phyloP scores from a whole-genome alignment of 768 basidiomycete genomes.

The Coprinopsis marcescibilis region DNA sequence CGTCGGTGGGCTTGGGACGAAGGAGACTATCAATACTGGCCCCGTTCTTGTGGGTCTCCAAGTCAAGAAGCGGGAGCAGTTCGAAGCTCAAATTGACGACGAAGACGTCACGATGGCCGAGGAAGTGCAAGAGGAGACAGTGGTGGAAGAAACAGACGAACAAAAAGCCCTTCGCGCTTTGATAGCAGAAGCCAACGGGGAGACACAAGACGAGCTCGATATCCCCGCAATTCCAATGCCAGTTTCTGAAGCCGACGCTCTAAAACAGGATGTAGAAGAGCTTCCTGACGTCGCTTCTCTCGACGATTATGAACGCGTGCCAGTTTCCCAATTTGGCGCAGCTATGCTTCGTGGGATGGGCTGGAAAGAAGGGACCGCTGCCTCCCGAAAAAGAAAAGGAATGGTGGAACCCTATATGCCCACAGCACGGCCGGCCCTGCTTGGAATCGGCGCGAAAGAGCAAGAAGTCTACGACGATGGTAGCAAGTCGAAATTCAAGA shows the following conservation, averaged over 20 bases:
- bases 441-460: conserved; percentile 95
- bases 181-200: conserved; percentile 48
- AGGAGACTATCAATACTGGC: conserved; percentile 72
- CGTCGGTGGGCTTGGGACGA: conserved; percentile 71
- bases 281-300: conserved; percentile 72
- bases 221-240: conserved; percentile 64
- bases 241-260: conserved; percentile 76
- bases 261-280: conserved; percentile 74
- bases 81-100: conserved; percentile 19
- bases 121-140: conserved; percentile 27
- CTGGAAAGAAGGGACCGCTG: conserved; percentile 81
- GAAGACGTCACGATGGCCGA: conserved; percentile 14
- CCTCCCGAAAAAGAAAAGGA: conserved; percentile 58
- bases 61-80: conserved; percentile 30
- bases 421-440: conserved; percentile 70
- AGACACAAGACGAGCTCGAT: conserved; percentile 31
- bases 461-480: conserved; percentile 68
- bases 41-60: conserved; percentile 68
- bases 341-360: conserved; percentile 96
- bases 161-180: conserved; percentile 76
- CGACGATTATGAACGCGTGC: conserved; percentile 86
- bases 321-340: conserved; percentile 88
- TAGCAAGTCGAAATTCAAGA: conserved; percentile 43
- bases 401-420: conserved; percentile 79
- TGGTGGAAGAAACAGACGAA: conserved; percentile 63